These are phyloP conservation scores for Fusarium subtropicale DNA, from an alignment of 2,329 filamentous ascomycete genomes.

Conservation along the genomic window DNA sequence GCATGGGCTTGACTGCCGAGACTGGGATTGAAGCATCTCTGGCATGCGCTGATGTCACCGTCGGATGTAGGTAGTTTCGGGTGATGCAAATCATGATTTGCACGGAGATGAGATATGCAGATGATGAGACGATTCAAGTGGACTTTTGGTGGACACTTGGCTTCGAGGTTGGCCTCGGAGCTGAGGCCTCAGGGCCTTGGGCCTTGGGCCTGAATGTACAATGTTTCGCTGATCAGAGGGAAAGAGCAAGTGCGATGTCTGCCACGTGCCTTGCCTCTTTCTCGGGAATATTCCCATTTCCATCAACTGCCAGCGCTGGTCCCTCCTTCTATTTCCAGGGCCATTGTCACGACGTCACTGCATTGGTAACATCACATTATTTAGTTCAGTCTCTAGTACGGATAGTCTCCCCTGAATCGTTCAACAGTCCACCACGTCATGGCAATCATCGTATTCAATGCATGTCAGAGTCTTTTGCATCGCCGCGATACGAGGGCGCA, in stretches of 20 bases:
- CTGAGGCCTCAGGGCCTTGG: constrained; percentile 17
- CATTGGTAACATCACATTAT: neutral
- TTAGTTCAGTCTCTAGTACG: constrained; percentile 2
- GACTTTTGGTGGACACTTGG: constrained; percentile 3
- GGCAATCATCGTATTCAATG: constrained; percentile 2
- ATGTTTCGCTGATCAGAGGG: neutral
- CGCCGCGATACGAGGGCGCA: neutral
- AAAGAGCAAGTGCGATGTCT: constrained; percentile 1
- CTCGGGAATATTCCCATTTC: constrained; percentile 22
- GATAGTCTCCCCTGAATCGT: neutral
- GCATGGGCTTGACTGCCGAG: constrained; percentile 18
- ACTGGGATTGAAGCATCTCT: neutral
- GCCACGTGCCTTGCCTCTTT: constrained; percentile 31
- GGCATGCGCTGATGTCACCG: constrained; percentile 26
- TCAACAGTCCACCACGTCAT: constrained; percentile 8
- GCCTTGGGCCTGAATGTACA: neutral
- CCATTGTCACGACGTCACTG: constrained; percentile 9
- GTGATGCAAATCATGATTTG: constrained; percentile 28
- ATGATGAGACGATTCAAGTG: constrained; percentile 13
- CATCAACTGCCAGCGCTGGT: constrained; percentile 1
- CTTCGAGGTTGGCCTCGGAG: constrained; percentile 6
- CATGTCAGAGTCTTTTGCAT: constrained; percentile 7
- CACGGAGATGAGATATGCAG: constrained; percentile 7
- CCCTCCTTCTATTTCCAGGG: constrained; percentile 17
- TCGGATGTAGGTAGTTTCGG: neutral